Evolutionary conservation across 441 rosid genomes (phyloP), one percentile per base, ranked within the genome.

Genomic region (Kokia cookei): DNA sequence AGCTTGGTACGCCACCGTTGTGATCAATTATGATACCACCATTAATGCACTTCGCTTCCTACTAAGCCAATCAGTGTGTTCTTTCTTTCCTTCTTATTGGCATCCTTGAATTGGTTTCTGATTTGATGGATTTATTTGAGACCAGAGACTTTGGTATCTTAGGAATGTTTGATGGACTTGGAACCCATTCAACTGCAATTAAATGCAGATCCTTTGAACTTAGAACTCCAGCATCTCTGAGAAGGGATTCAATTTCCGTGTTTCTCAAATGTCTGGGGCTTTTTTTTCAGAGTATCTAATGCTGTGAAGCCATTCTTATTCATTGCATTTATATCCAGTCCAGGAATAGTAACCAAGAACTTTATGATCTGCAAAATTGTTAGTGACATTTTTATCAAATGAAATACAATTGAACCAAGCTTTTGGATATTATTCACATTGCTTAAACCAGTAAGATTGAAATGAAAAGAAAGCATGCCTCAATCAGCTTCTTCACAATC

Each of bases 1-100:
- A 4, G 75, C 77, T 77, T 80, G 78, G 57, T 72, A 82, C 15
- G 79, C 65, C 68, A 82, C 75, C 0, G 79, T 69, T 35, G 81
- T 43, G 1, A 73, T 82, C n/a, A 79, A 32, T 5, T 76, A 71
- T 10, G 83, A 81, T 1, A 54, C 81, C 24, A 73, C 68, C 76
- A 80, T 77, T 7, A 82, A 64, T 32, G 74, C 57, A 0, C 67
- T 72, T 43, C 57, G 75, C 26, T 72, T 72, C 57, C 75, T 72
- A 26, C 55, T 54, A 45, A 72, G 58, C 75, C 67, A 72, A 59
- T 72, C 58, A 5, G 43, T 72, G 45, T 72, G 67, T 40, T 59
- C 47, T 42, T 59, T 55, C n/a, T 42, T 59, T 55, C n/a, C 14
- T 43, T 24, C 14, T 15, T 27, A 27, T 14, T 1, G 55, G 58